Percentiles rank a stretch among this genome's conserved stretches.
Evolutionary conservation across 202 grass and related monocot species (phyloP).

Genomic region (Tripidium arundinaceum): DNA sequence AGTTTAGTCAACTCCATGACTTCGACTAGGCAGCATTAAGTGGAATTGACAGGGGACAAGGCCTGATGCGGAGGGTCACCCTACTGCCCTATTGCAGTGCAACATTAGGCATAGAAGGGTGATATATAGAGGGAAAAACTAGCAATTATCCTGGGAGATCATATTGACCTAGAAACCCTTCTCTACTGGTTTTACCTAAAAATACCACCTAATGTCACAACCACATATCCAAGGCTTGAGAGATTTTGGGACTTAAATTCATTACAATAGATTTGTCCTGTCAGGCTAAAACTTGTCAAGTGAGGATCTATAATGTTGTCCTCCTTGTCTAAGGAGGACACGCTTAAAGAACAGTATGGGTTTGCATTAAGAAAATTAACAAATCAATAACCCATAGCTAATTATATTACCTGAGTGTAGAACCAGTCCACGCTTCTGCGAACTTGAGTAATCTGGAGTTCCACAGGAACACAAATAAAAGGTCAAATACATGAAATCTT

Average conservation of each 20-base stretch:
- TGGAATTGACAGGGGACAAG: not conserved
- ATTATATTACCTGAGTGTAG: conserved; percentile 62
- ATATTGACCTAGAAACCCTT: not conserved
- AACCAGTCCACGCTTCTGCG: conserved; percentile 80
- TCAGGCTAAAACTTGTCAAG: not conserved
- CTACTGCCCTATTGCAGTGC: not conserved
- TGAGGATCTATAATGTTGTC: not conserved
- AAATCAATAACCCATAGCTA: not conserved
- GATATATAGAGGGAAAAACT: not conserved
- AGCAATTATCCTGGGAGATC: not conserved
- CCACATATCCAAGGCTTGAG: not conserved
- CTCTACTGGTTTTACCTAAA: not conserved
- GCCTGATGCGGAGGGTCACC: not conserved
- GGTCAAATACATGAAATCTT: conserved; percentile 20
- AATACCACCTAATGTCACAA: not conserved
- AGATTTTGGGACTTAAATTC: not conserved
- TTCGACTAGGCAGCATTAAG: too few relatives aligned
- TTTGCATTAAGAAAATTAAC: not conserved
- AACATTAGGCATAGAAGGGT: not conserved
- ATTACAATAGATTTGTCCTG: not conserved
- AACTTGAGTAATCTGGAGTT: conserved; percentile 67
- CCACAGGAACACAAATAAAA: conserved; percentile 18
- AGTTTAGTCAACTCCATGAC: not conserved
- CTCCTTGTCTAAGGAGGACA: not conserved
- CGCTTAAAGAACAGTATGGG: not conserved